Percentiles rank a stretch among this genome's conserved stretches.
Evolutionary conservation across 306 rosid species (phyloP).

Genomic region (Cicer pinnatifidum): DNA sequence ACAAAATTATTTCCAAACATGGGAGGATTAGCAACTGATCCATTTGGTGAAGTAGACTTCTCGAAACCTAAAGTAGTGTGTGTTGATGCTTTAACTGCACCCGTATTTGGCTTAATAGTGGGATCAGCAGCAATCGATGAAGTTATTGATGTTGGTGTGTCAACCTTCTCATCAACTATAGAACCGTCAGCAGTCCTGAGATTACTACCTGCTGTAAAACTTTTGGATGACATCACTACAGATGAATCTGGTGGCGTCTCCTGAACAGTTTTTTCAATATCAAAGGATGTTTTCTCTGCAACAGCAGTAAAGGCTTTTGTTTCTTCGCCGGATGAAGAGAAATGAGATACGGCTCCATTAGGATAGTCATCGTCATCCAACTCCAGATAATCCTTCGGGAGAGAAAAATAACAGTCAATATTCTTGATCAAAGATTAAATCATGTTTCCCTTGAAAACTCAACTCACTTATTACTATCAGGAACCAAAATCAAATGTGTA

Average conservation of each 20-base stretch:
- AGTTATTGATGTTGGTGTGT: constrained; percentile 36
- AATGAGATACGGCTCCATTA: constrained; percentile 52
- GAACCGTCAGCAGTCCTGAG: constrained; percentile 45
- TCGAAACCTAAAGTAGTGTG: constrained; percentile 49
- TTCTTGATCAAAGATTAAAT: constrained; percentile 10
- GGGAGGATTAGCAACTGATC: constrained; percentile 43
- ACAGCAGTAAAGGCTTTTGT: constrained; percentile 41
- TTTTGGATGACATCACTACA: constrained; percentile 42
- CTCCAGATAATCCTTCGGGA: constrained; percentile 67
- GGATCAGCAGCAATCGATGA: constrained; percentile 45
- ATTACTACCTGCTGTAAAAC: constrained; percentile 39
- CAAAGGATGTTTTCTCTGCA: constrained; percentile 45
- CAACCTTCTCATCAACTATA: constrained; percentile 47
- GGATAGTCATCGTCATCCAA: constrained; percentile 72
- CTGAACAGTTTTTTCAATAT: constrained; percentile 37
- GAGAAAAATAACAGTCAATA: constrained; percentile 19
- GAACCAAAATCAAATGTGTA: constrained; percentile 12
- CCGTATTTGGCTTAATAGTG: constrained; percentile 40
- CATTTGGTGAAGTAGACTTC: constrained; percentile 43
- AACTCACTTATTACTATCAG: neutral
- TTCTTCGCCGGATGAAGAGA: constrained; percentile 46
- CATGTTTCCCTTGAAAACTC: neutral
- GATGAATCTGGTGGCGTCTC: constrained; percentile 50
- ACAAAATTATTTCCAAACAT: constrained; percentile 43
- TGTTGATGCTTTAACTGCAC: constrained; percentile 15